These are phyloP conservation scores for Aquilaria agallochum DNA, from an alignment of 441 rosid species.

Conservation along the genomic window DNA sequence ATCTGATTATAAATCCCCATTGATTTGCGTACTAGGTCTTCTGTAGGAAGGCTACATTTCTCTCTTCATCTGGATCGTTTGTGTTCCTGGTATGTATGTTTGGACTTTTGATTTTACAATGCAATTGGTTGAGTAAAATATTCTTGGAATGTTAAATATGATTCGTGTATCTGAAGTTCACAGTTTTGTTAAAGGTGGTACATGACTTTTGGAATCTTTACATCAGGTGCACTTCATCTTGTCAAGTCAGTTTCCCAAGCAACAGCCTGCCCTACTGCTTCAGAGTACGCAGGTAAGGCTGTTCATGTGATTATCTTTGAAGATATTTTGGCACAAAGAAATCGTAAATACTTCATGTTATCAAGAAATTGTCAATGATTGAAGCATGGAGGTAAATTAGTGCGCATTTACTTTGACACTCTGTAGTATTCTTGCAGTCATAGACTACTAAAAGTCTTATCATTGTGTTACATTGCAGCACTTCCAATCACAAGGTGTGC, in stretches of 20 bases:
- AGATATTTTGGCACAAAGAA: no score
- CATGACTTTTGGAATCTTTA: background rate
- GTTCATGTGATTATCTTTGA: no score
- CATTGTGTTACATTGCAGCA: slow-evolving; percentile 36
- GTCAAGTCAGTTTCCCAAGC: slow-evolving; percentile 82
- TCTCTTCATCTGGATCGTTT: slow-evolving; percentile 69
- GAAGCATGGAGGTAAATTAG: no score
- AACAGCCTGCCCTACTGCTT: slow-evolving; percentile 72
- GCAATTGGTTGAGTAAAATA: no score
- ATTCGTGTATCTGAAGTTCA: slow-evolving; percentile 1
- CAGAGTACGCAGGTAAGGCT: slow-evolving; percentile 54
- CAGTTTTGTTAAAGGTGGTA: background rate
- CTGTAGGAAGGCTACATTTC: slow-evolving; percentile 72
- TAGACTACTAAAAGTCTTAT: background rate
- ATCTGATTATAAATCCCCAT: slow-evolving; percentile 13
- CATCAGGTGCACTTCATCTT: slow-evolving; percentile 66
- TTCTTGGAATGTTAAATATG: background rate
- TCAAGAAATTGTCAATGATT: no score
- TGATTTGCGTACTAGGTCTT: slow-evolving; percentile 55
- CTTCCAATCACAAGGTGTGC: slow-evolving; percentile 50
- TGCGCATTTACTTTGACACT: no score
- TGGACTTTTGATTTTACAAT: background rate
- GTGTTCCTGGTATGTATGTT: slow-evolving; percentile 56
- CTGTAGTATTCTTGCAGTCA: no score
- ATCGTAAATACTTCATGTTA: no score